phyloP scores from a whole-genome alignment of 116 monocot species.

The Trichopus zeylanicus region DNA sequence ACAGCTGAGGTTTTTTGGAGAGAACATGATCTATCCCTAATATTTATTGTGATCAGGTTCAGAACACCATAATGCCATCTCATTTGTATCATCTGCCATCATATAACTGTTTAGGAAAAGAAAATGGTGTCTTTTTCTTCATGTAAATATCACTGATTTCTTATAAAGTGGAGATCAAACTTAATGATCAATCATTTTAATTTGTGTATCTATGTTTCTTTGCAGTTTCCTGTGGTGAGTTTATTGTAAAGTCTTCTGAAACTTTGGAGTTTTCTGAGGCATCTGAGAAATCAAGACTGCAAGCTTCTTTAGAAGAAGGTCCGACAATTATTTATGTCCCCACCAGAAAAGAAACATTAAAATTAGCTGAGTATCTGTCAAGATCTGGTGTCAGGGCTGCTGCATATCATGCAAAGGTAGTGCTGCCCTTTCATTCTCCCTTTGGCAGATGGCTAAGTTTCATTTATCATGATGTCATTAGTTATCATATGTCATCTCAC shows the following conservation, averaged over 20 bases:
- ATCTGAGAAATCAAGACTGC: conserved; percentile 19
- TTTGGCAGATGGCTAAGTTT: neutral
- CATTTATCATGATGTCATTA: too few species aligned
- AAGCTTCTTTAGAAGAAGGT: conserved; percentile 38
- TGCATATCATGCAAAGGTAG: conserved; percentile 95
- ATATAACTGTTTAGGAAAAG: too few species aligned
- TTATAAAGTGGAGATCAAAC: too few species aligned
- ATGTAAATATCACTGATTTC: too few species aligned
- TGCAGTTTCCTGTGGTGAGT: conserved; percentile 77
- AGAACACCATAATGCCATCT: too few species aligned
- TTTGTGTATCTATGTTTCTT: neutral
- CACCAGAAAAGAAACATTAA: conserved; percentile 78
- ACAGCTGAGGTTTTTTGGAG: too few species aligned
- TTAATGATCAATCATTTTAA: too few species aligned
- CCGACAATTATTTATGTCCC: conserved; percentile 95
- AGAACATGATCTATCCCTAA: too few species aligned
- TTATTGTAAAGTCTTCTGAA: conserved; percentile 21
- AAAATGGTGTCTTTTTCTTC: too few species aligned
- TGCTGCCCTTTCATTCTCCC: neutral
- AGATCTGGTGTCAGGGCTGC: conserved; percentile 80
- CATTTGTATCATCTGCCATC: too few species aligned
- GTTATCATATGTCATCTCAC: neutral
- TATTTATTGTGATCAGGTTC: too few species aligned
- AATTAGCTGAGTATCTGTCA: conserved; percentile 55
- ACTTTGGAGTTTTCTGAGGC: conserved; percentile 6